Conservation (phyloP, 805 yeast species). For the Yarrowia bubula region DNA sequence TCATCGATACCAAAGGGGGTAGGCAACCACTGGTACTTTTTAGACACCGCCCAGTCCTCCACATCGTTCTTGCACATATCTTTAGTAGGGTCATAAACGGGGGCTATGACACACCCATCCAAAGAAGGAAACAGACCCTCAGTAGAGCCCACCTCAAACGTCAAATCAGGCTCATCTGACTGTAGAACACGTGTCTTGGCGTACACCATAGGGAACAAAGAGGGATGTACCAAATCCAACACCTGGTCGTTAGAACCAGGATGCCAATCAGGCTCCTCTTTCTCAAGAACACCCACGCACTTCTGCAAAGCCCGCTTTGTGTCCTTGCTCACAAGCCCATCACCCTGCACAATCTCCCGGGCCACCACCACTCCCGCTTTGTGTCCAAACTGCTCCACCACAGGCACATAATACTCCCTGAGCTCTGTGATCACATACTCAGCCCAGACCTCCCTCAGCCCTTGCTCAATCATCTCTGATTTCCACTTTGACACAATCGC, state of each 20-base stretch:
- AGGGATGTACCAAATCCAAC: slow-evolving; percentile 45
- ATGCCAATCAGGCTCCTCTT: slow-evolving; percentile 40
- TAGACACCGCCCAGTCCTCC: slow-evolving; percentile 30
- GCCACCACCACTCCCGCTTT: slow-evolving; percentile 31
- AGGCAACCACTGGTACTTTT: slow-evolving; percentile 45
- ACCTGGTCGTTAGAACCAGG: slow-evolving; percentile 44
- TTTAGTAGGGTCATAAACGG: background rate
- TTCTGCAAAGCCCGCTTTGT: background rate
- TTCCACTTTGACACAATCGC: slow-evolving; percentile 38
- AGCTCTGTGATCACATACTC: slow-evolving; percentile 40
- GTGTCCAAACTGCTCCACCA: slow-evolving; percentile 28
- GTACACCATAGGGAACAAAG: slow-evolving; percentile 42
- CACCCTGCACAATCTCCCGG: slow-evolving; percentile 35
- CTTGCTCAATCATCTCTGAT: slow-evolving; percentile 32
- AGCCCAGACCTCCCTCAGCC: slow-evolving; percentile 32
- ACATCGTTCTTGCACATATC: slow-evolving; percentile 4
- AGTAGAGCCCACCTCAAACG: background rate
- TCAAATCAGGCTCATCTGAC: background rate
- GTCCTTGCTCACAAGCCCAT: slow-evolving; percentile 32
- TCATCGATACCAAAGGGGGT: slow-evolving; percentile 33
- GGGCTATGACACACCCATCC: background rate
- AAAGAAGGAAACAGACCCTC: background rate
- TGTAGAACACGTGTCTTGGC: slow-evolving; percentile 29
- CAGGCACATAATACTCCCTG: slow-evolving; percentile 36
- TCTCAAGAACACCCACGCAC: slow-evolving; percentile 19